Base-by-base conservation (phyloP, 768 basidiomycete genomes). In the Rhodotorula taiwanensis region DNA sequence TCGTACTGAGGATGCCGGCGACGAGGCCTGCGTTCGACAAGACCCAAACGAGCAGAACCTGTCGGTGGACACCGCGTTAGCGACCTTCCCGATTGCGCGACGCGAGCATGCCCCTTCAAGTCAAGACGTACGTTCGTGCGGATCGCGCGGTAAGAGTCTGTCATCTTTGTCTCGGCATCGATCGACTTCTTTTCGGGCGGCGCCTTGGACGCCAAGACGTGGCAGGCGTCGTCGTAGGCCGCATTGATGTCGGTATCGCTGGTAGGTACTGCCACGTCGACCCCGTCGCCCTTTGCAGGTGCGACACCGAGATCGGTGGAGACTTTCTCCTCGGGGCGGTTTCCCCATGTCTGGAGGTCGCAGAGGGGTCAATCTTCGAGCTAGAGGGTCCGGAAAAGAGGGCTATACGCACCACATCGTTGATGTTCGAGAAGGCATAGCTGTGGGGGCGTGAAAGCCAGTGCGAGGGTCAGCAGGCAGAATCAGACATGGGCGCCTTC, bases 161-260 rank as follows among this genome's bases (percentile, higher is more conserved):
- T 88, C 75, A 89, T 84, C 67, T 80, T 72, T 6, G 86, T 87
- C 62, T 77, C 74, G 34, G 74, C 72, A 74, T 91, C 87, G 0
- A 80, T 80, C 67, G 81, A 86, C 31, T 77, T 72, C 36, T 86
- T 86, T 52, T 77, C 82, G 75, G 87, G 87, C 5, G 87, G 86
- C 31, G 88, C 79, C 75, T 92, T 91, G 16, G 83, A 83, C 21
- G 81, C 80, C 54, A 98, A 76, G 5, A 91, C 83, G 70, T 86
- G 84, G 39, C 92, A 82, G 5, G 94, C 95, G 67, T 93, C 89
- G 66, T 94, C 89, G 73, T 97, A 98, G 54, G 86, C 83, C 44
- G 86, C 84, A 72, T 90, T 85, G 75, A 78, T 75, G 72, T 97
- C 93, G 71, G 84, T 88, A 74, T 94, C 85, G 55, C 85, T 85